A percentile compares a stretch with the other conserved stretches of the same genome.
Conservation (phyloP, 306 rosid species). For the Citrullus mucosospermus region DNA sequence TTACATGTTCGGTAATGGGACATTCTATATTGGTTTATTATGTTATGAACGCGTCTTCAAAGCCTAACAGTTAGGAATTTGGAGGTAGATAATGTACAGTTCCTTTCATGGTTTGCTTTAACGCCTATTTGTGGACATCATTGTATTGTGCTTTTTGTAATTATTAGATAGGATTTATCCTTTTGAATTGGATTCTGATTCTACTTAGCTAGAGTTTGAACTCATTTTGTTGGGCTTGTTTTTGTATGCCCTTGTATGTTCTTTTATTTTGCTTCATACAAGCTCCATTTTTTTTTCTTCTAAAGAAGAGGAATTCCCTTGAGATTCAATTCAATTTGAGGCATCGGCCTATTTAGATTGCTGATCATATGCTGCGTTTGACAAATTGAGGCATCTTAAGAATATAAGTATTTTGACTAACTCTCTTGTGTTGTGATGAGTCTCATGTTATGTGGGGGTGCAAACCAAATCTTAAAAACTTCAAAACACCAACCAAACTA, state of each 20-base stretch:
- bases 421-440: not conserved
- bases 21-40: not conserved
- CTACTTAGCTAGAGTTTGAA: not conserved
- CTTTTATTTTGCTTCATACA: not conserved
- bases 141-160: not conserved
- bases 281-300: not conserved
- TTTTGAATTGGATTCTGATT: not conserved
- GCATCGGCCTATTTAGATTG: too few relatives aligned
- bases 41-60: not conserved
- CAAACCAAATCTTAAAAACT: not conserved
- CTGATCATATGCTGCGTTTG: not conserved
- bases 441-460: not conserved
- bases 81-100: not conserved
- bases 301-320: not conserved
- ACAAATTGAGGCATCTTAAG: not conserved
- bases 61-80: not conserved
- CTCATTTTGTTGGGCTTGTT: not conserved
- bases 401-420: not conserved
- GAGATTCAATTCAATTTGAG: too few relatives aligned
- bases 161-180: not conserved
- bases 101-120: not conserved
- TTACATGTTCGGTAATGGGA: not conserved
- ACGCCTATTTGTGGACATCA: not conserved
- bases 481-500: not conserved
- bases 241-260: not conserved